A percentile compares a stretch with the other conserved stretches of the same genome.
Evolutionary conservation across 176 grass and related monocot species (phyloP).

Genomic region (Zea luxurians): DNA sequence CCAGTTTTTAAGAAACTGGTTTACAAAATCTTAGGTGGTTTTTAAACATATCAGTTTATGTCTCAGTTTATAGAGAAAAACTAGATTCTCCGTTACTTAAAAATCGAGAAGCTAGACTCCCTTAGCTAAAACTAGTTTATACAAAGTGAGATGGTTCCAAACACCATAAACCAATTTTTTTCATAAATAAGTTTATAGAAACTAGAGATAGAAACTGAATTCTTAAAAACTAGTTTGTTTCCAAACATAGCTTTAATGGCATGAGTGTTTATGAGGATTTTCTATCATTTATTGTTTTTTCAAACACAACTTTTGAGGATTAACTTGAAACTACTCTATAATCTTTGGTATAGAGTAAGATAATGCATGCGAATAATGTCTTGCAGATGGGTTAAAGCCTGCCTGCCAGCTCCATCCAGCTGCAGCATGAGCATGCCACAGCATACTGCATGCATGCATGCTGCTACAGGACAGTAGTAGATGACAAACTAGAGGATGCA

Average conservation of each 20-base stretch:
- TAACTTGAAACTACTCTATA: neutral
- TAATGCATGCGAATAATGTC: neutral
- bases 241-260: neutral
- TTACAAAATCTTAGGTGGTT: no score
- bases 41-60: no score
- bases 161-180: no score
- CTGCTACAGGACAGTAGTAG: neutral
- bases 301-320: neutral
- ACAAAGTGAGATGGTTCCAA: no score
- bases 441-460: neutral
- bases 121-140: no score
- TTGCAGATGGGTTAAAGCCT: neutral
- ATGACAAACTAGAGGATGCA: constrained; percentile 17
- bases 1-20: no score
- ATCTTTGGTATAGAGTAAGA: neutral
- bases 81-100: no score
- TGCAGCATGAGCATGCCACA: neutral
- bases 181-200: no score
- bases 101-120: no score
- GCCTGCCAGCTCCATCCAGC: neutral
- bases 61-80: no score
- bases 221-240: no score
- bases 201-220: no score
- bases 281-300: neutral
- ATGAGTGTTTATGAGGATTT: neutral